A percentile compares a stretch with the other conserved stretches of the same genome.
These are phyloP conservation scores for Vigna unguiculata DNA, from an alignment of 306 rosid genomes.

Conservation along the genomic window DNA sequence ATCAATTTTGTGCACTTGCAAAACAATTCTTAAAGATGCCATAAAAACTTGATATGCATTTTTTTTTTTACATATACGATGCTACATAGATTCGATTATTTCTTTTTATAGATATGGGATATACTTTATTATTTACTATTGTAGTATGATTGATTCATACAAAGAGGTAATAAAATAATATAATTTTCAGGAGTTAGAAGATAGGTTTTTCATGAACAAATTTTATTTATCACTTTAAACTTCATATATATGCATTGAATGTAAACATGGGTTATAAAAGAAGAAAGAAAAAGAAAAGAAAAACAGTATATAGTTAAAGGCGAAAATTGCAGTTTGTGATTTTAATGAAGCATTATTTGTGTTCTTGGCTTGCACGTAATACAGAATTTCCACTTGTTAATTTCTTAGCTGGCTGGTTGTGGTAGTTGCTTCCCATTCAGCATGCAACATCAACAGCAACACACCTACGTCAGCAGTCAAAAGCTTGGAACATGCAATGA, in stretches of 20 bases:
- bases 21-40: too few relatives aligned
- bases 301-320: not conserved
- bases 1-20: too few relatives aligned
- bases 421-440: constrained; percentile 55
- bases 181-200: too few relatives aligned
- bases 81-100: too few relatives aligned
- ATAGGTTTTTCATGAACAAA: too few relatives aligned
- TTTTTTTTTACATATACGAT: too few relatives aligned
- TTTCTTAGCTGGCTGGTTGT: not conserved
- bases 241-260: not conserved
- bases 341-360: not conserved
- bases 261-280: not conserved
- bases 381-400: constrained; percentile 1
- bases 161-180: too few relatives aligned
- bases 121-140: too few relatives aligned
- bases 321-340: not conserved
- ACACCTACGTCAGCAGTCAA: constrained; percentile 31
- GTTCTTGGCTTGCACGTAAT: constrained; percentile 7
- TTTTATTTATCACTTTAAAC: too few relatives aligned
- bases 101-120: too few relatives aligned
- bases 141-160: too few relatives aligned
- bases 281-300: not conserved
- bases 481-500: constrained; percentile 23
- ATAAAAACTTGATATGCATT: too few relatives aligned
- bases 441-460: constrained; percentile 47